Evolutionary conservation across 139 green algal genomes (phyloP), one percentile per base, ranked within the genome.

Genomic region (Volvox africanus): DNA sequence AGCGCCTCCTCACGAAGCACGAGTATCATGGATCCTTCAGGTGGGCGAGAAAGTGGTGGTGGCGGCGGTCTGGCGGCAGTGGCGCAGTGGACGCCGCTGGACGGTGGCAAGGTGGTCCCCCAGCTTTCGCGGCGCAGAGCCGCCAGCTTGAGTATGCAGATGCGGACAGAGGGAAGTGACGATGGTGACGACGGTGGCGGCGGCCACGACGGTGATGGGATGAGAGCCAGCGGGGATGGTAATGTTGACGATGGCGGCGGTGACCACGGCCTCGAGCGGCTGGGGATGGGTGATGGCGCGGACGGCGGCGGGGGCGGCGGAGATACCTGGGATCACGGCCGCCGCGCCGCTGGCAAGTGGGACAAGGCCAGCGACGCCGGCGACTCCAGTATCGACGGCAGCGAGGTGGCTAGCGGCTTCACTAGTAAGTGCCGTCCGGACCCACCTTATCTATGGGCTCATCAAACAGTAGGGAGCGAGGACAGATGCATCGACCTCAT

Each of bases 401-500:
- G 87, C 61, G 71, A 91, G 55, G 87, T 35, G 14, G 87, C 87
- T 2, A 91, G 87, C 76, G 76, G 26, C 55, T 67, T 91, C 33
- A 79, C 76, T 28, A 33, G 87, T 91, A 33, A 79, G 62, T 0
- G 83, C 26, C 44, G 44, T 55, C 5, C 44, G 44, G 44, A 55
- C 9, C 44, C 44, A 55, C 5, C 9, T 55, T 5, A 55, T 9
- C 44, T 9, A 55, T 55, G 44, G 44, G 44, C 9, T 55, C 44
- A 55, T 55, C 44, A 5, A 55, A 9, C 44, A 9, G 44, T 5
- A 55, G 44, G 44, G 5, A 55, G 9, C 9, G 44, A 55, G 44
- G 5, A 55, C 44, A 55, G 44, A 55, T 55, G 44, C 44, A 9
- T 9, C 9, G 44, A 55, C 44, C 5, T 9, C 5, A 55, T 55